Percentiles rank a stretch among this genome's conserved stretches.
Evolutionary conservation across 176 grass and related monocot genomes (phyloP).

Genomic region (Zizania latifolia): DNA sequence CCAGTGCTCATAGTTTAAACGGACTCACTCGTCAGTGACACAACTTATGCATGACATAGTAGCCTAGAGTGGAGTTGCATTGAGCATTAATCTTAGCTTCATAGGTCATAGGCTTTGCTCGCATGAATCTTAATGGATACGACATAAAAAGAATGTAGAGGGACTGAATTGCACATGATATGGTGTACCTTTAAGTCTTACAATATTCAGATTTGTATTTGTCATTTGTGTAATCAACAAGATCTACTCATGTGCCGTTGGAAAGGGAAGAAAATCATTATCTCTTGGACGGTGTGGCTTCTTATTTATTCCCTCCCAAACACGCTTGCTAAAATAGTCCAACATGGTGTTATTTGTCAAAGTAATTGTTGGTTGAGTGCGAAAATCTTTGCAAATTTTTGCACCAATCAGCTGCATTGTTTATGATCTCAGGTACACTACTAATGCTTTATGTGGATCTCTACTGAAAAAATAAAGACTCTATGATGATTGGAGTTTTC

Average conservation of each 20-base stretch:
- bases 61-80: not conserved
- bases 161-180: not conserved
- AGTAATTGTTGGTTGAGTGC: not conserved
- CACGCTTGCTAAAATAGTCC: not conserved
- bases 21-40: too few species aligned
- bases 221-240: not conserved
- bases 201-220: constrained; percentile 6
- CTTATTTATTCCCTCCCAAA: not conserved
- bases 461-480: not conserved
- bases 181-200: constrained; percentile 27
- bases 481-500: not conserved
- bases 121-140: not conserved
- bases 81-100: not conserved
- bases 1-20: too few species aligned
- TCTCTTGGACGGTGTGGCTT: not conserved
- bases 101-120: not conserved
- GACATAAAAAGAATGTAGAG: not conserved
- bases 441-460: not conserved
- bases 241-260: not conserved
- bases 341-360: not conserved
- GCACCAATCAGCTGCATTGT: not conserved
- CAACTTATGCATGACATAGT: not conserved
- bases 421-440: not conserved
- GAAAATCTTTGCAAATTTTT: not conserved
- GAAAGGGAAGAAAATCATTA: constrained; percentile 3